A percentile compares a stretch with the other conserved stretches of the same genome.
These are phyloP conservation scores for Spergularia azorica DNA, from an alignment of 179 eudicot species.

Conservation along the genomic window DNA sequence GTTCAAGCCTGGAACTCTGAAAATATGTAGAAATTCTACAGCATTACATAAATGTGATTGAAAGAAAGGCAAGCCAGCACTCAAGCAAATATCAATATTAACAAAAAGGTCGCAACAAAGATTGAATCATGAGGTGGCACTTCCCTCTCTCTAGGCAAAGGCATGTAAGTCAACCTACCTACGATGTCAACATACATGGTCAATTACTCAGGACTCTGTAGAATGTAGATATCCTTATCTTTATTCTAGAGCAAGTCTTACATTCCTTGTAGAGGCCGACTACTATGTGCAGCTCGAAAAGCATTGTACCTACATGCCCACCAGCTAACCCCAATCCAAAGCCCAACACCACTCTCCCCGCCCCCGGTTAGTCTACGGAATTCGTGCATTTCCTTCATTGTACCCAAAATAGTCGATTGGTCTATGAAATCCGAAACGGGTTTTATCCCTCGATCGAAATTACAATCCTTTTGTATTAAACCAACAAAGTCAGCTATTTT, in stretches of 20 bases:
- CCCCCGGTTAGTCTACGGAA: neutral
- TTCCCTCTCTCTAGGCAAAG: neutral
- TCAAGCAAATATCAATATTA: neutral
- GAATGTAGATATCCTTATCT: too few relatives aligned
- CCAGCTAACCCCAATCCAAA: neutral
- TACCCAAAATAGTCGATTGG: neutral
- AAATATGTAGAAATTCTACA: neutral
- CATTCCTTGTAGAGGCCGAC: neutral
- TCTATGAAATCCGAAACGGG: neutral
- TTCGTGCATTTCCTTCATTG: neutral
- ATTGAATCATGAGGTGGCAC: neutral
- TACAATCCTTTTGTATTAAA: neutral
- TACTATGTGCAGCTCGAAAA: neutral
- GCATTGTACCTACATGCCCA: too few relatives aligned
- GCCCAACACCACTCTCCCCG: neutral
- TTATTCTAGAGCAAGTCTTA: neutral
- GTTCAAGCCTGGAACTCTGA: constrained; percentile 36
- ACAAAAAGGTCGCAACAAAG: neutral
- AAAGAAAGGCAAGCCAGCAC: neutral
- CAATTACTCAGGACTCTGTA: neutral
- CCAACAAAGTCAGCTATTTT: neutral
- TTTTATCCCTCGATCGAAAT: neutral
- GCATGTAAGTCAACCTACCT: neutral
- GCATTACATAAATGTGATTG: neutral
- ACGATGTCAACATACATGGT: neutral